A percentile compares a stretch with the other conserved stretches of the same genome.
These are phyloP conservation scores for Trichoderma oligosporum DNA, from an alignment of 2,329 filamentous ascomycete species.

Conservation along the genomic window DNA sequence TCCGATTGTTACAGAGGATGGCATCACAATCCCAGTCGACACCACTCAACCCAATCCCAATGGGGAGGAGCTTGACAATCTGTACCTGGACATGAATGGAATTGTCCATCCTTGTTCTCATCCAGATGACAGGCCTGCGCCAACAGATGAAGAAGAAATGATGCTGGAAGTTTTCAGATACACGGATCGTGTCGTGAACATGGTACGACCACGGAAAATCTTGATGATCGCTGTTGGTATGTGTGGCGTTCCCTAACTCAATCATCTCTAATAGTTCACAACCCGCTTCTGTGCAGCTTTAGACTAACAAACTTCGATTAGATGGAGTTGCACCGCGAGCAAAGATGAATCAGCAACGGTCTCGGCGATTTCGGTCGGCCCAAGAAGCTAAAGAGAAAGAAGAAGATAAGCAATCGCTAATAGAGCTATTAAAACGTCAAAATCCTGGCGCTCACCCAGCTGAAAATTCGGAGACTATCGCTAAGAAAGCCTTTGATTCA, in stretches of 20 bases:
- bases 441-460: conserved; percentile 62
- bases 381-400: conserved; percentile 95
- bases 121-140: conserved; percentile 86
- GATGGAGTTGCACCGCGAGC: conserved; percentile 96
- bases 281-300: not conserved
- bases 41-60: conserved; percentile 85
- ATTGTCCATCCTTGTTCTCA: conserved; percentile 99
- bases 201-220: conserved; percentile 93
- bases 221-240: conserved; percentile 94
- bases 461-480: conserved; percentile 56
- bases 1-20: conserved; percentile 75
- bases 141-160: conserved; percentile 96
- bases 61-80: conserved; percentile 94
- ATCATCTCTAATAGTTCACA: not conserved
- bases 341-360: conserved; percentile 99
- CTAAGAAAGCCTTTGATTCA: conserved; percentile 90
- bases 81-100: conserved; percentile 99
- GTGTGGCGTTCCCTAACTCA: conserved; percentile 30
- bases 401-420: conserved; percentile 80
- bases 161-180: conserved; percentile 98
- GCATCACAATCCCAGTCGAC: conserved; percentile 79
- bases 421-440: conserved; percentile 78
- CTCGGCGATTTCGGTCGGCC: conserved; percentile 87
- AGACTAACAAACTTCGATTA: conserved; percentile 31
- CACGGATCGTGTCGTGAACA: conserved; percentile 97